Evolutionary conservation across 495 filamentous ascomycete species (phyloP), one percentile per base, ranked within the genome.

Genomic region (Penicillium arizonense): DNA sequence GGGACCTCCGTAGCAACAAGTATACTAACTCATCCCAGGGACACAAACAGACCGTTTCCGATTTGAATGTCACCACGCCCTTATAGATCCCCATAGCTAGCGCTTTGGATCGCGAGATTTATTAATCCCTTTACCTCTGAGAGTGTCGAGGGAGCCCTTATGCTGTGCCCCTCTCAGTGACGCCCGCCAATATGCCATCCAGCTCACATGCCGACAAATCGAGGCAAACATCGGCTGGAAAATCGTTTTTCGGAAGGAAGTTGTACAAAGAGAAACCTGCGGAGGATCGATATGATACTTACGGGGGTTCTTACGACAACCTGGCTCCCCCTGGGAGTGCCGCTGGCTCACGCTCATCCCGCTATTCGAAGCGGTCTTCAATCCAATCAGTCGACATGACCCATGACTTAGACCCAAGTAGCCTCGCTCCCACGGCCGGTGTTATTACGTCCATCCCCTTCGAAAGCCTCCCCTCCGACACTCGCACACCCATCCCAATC

Each of bases 381-480:
- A 74, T 88, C 53, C 77, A 85, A 49, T 91, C 89, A 2, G 62
- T 89, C 58, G 89, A 93, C 46, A 54, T 72, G 55, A 53, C 67
- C 62, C 55, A 74, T 57, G 69, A 76, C 52, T 47, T 69, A 21
- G 78, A 87, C 55, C 54, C 77, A 54, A 43, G 58, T 18, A 83
- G 80, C 35, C 62, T 95, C 20, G 85, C 87, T 52, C 84, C 85
- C 70, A 88, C 81, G 30, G 84, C 93, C n/a, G 94, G 91, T 42
- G 82, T 92, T 12, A 90, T 96, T 52, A 90, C 91, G 7, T 86
- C 88, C 1, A 93, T 98, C 52, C 90, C 94, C 11, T 97, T 93
- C 71, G 89, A 97, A 47, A 85, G 75, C 52, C 74, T 87, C n/a
- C 69, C 79, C 26, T 65, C 82, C 24, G 89, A 90, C 65, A 75